phyloP scores from a whole-genome alignment of 352 stramenopile genomes.

The Globisporangium mamillatum region DNA sequence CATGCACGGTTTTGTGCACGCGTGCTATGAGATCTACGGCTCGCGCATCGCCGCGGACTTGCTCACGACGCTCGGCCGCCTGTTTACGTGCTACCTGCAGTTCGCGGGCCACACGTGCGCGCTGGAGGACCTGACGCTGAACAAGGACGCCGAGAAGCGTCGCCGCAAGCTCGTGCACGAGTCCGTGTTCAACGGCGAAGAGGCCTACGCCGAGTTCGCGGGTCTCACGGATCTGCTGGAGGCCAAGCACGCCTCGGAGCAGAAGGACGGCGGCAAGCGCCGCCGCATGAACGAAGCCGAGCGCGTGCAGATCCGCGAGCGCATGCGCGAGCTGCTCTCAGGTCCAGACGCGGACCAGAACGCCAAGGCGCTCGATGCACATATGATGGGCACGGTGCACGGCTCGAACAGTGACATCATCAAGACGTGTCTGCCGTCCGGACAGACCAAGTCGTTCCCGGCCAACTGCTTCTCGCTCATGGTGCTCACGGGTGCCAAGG shows the following conservation, averaged over 20 bases:
- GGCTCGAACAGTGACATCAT: conserved; percentile 97
- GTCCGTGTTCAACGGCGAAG: conserved; percentile 74
- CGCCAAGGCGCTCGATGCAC: conserved; percentile 76
- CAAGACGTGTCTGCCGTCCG: conserved; percentile 97
- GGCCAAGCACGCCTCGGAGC: conserved; percentile 51
- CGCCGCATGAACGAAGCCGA: conserved; percentile 85
- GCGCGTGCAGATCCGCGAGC: conserved; percentile 62
- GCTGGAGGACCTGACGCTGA: conserved; percentile 98
- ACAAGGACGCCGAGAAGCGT: conserved; percentile 89
- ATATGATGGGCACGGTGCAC: conserved; percentile 90
- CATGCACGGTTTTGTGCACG: conserved; percentile 98
- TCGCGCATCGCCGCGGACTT: conserved; percentile 80
- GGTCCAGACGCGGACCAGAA: conserved; percentile 72
- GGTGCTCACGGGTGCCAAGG: conserved; percentile 99
- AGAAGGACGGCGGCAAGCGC: conserved; percentile 47
- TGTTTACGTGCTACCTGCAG: conserved; percentile 98
- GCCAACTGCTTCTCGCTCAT: conserved; percentile 99
- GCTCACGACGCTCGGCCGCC: conserved; percentile 77
- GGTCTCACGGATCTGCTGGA: conserved; percentile 67
- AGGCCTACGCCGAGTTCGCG: conserved; percentile 84
- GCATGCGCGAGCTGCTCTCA: conserved; percentile 74
- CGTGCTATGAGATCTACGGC: conserved; percentile 92
- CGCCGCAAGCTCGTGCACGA: conserved; percentile 88
- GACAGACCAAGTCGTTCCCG: conserved; percentile 97
- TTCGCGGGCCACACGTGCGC: conserved; percentile 98